Conservation (phyloP, 192 early-diverging fungal genomes). For the Haplosporangium gracile region DNA sequence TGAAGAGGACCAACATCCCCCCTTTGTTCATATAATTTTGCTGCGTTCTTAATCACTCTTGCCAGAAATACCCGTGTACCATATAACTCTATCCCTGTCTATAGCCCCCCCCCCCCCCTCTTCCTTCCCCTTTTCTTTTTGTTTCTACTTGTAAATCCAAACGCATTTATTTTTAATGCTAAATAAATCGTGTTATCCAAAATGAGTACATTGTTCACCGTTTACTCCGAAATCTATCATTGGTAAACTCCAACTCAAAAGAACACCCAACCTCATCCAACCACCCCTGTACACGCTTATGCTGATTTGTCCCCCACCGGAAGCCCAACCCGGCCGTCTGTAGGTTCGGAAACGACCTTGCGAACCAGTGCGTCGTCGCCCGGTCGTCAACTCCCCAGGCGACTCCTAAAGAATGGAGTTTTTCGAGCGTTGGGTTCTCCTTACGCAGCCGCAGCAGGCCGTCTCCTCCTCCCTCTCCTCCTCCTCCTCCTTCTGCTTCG, state of each 20-base stretch:
- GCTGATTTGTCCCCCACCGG: background rate
- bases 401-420: background rate
- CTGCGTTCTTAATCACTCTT: background rate
- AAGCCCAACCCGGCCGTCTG: background rate
- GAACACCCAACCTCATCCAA: background rate
- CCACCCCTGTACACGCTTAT: background rate
- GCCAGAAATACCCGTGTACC: conserved; percentile 3
- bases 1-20: background rate
- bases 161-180: background rate
- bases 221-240: background rate
- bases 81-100: background rate
- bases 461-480: background rate
- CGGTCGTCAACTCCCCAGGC: background rate
- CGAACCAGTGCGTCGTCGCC: background rate
- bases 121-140: background rate
- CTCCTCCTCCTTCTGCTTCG: background rate
- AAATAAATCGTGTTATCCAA: background rate
- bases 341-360: background rate
- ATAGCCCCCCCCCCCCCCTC: background rate
- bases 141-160: background rate
- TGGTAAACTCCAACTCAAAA: background rate
- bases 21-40: background rate
- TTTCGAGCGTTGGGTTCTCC: background rate
- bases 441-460: background rate
- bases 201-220: background rate